A percentile compares a stretch with the other conserved stretches of the same genome.
Conservation (phyloP, 192 early-diverging fungal genomes). For the Backusella liffmaniae region DNA sequence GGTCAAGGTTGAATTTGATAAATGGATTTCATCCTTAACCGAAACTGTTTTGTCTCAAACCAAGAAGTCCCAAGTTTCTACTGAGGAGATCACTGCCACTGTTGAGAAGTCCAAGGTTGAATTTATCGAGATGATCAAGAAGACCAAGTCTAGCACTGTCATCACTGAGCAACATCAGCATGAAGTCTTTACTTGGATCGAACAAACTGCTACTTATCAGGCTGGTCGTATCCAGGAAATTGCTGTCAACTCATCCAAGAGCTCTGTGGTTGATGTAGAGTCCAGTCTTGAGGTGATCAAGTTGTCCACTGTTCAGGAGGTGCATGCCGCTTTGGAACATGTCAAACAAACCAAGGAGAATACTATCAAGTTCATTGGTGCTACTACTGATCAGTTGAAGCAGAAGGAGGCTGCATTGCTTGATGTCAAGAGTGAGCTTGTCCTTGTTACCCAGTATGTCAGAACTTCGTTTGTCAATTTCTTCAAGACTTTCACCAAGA, state of each 20-base stretch:
- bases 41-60: neutral
- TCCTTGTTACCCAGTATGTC: neutral
- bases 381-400: conserved; percentile 1
- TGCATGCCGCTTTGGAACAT: conserved; percentile 10
- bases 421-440: conserved; percentile 3
- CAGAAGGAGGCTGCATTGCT: conserved; percentile 18
- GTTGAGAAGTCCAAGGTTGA: conserved; percentile 12
- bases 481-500: conserved; percentile 3
- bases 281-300: conserved; percentile 10
- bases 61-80: conserved; percentile 1
- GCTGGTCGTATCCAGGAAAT: conserved; percentile 20
- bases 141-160: neutral
- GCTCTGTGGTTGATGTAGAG: neutral
- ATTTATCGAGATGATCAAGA: conserved; percentile 13
- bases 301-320: conserved; percentile 12
- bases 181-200: conserved; percentile 17
- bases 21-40: conserved; percentile 13
- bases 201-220: conserved; percentile 17
- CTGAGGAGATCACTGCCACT: neutral
- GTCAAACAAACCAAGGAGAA: neutral
- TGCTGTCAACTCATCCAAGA: neutral
- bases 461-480: conserved; percentile 9
- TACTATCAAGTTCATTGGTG: neutral
- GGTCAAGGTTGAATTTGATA: conserved; percentile 5
- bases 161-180: conserved; percentile 6